Conservation (phyloP, 441 rosid species). For the Croton setiger region DNA sequence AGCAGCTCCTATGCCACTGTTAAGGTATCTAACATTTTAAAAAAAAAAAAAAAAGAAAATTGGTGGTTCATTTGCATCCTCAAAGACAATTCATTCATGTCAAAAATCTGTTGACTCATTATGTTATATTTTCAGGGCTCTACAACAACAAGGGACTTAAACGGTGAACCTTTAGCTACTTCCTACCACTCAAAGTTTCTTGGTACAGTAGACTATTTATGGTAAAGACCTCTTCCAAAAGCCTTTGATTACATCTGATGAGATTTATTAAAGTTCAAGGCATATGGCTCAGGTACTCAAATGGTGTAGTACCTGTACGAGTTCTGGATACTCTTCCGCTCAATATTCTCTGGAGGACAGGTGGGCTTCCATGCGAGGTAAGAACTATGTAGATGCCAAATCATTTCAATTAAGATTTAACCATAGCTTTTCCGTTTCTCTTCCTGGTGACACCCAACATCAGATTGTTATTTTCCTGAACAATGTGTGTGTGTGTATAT, state of each 20-base stretch:
- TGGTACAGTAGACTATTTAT: conserved; percentile 82
- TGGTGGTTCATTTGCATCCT: not conserved
- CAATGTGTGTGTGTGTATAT: too few relatives aligned
- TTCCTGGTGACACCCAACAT: too few relatives aligned
- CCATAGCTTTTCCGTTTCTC: conserved; percentile 12
- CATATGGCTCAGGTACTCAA: conserved; percentile 52
- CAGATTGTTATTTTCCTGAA: too few relatives aligned
- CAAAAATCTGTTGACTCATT: not conserved
- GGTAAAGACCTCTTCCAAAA: conserved; percentile 36
- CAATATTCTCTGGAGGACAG: conserved; percentile 48
- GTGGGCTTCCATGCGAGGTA: conserved; percentile 38
- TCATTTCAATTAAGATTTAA: not conserved
- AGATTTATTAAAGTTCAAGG: not conserved
- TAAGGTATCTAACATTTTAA: conserved; percentile 32
- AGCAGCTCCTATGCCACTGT: conserved; percentile 60
- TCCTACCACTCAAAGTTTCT: conserved; percentile 74
- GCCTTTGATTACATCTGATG: not conserved
- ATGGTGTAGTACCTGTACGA: conserved; percentile 51
- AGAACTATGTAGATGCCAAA: not conserved
- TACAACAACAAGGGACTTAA: conserved; percentile 39
- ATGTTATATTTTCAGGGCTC: conserved; percentile 43
- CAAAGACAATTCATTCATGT: not conserved
- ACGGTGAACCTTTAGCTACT: conserved; percentile 75
- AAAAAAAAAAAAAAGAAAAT: too few relatives aligned
- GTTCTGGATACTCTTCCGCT: conserved; percentile 74